Percentiles rank a stretch among this genome's conserved stretches.
These are phyloP conservation scores for Lichina pygmaea DNA, from an alignment of 495 filamentous ascomycete species.

Conservation along the genomic window DNA sequence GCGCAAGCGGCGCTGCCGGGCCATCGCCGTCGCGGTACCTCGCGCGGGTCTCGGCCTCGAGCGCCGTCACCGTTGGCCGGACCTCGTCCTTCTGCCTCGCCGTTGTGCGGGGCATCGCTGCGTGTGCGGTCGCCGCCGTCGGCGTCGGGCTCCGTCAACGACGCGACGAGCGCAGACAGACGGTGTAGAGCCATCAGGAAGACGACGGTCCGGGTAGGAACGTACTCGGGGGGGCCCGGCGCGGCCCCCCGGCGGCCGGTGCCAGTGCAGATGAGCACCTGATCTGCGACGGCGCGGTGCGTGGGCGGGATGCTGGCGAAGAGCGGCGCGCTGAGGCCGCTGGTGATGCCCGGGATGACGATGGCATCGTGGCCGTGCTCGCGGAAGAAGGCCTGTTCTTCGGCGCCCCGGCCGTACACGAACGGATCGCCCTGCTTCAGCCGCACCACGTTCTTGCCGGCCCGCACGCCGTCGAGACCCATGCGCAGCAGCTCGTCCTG, in stretches of 20 bases:
- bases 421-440: conserved; percentile 95
- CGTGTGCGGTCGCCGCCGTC: conserved; percentile 2
- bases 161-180: conserved; percentile 29
- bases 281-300: conserved; percentile 71
- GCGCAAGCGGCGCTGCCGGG: conserved; percentile 46
- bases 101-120: not conserved
- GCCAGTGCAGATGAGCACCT: conserved; percentile 81
- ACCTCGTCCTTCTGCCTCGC: not conserved
- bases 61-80: too few relatives aligned
- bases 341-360: conserved; percentile 78
- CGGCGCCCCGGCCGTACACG: conserved; percentile 79
- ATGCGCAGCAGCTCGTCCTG: conserved; percentile 73
- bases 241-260: conserved; percentile 79
- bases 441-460: conserved; percentile 56
- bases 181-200: conserved; percentile 91
- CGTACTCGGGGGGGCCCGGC: conserved; percentile 53
- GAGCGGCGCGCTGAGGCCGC: conserved; percentile 58
- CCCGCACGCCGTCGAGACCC: conserved; percentile 41
- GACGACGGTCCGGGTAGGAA: conserved; percentile 57
- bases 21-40: conserved; percentile 3
- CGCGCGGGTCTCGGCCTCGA: not conserved
- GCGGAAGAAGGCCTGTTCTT: conserved; percentile 74
- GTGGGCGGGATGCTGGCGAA: conserved; percentile 75
- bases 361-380: conserved; percentile 36
- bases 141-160: conserved; percentile 18